A percentile compares a stretch with the other conserved stretches of the same genome.
phyloP scores from a whole-genome alignment of 106 monocot species.

The Gastrodia elata region DNA sequence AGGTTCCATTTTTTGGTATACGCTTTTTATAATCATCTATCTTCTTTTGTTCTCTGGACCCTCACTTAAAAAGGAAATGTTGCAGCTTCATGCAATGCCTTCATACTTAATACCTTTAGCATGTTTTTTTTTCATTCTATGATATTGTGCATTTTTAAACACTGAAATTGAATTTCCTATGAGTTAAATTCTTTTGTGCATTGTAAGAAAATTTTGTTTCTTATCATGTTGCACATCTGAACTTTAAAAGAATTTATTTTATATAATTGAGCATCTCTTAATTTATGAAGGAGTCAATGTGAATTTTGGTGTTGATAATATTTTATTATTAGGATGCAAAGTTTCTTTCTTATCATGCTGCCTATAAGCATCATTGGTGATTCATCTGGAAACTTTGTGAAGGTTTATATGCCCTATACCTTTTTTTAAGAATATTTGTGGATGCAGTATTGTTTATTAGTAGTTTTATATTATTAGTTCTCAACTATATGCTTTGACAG shows the following conservation, averaged over 20 bases:
- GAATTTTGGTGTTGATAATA: not conserved
- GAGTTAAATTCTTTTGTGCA: not conserved
- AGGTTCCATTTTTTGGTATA: not conserved
- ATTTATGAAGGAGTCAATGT: not conserved
- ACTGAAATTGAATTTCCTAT: not conserved
- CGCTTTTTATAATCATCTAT: not conserved
- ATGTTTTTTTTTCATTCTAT: not conserved
- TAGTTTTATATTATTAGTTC: not conserved
- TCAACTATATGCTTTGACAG: conserved; percentile 24
- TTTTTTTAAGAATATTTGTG: not conserved
- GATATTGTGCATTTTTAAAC: not conserved
- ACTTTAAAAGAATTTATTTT: not conserved
- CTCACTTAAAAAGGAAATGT: not conserved
- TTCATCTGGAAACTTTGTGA: not conserved
- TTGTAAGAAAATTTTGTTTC: not conserved
- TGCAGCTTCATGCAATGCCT: not conserved
- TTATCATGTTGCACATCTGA: not conserved
- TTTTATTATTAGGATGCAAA: conserved; percentile 36
- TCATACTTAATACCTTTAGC: not conserved
- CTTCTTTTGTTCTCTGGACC: not conserved
- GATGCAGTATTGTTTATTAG: not conserved
- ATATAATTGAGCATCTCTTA: not conserved
- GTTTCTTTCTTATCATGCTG: not conserved
- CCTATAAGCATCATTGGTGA: not conserved
- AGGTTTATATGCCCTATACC: not conserved